A percentile compares a stretch with the other conserved stretches of the same genome.
Evolutionary conservation across 2,329 filamentous ascomycete species (phyloP).

Genomic region (Cadophora luteo-olivacea): DNA sequence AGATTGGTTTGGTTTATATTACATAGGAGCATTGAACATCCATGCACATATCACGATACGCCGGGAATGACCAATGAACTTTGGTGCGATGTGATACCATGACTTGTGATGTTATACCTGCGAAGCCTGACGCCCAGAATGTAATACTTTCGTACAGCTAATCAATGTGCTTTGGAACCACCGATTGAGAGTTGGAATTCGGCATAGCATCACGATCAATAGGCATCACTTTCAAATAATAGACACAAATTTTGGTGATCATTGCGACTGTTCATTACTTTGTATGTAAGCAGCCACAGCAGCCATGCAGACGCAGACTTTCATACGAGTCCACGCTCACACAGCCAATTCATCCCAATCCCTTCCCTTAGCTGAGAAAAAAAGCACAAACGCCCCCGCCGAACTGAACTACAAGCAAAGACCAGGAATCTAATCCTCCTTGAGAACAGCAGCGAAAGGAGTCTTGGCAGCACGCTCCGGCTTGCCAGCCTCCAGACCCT

Average conservation of each 20-base stretch:
- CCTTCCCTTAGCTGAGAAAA: constrained; percentile 18
- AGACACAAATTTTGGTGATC: constrained; percentile 12
- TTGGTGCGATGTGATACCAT: neutral
- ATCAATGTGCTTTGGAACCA: too few relatives aligned
- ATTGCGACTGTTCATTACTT: constrained; percentile 25
- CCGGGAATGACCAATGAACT: neutral
- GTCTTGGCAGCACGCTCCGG: constrained; percentile 49
- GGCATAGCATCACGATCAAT: neutral
- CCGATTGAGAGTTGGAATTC: too few relatives aligned
- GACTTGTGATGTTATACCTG: too few relatives aligned
- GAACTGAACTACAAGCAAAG: constrained; percentile 26
- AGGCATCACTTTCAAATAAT: neutral
- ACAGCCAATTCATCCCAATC: constrained; percentile 4
- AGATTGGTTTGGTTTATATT: neutral
- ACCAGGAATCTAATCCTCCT: constrained; percentile 54
- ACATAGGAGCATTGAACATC: constrained; percentile 1
- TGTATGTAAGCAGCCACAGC: constrained; percentile 18
- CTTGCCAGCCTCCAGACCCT: constrained; percentile 69
- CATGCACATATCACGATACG: constrained; percentile 1
- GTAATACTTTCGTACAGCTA: too few relatives aligned
- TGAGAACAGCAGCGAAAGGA: constrained; percentile 50
- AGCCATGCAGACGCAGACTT: constrained; percentile 13
- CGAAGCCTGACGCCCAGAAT: too few relatives aligned
- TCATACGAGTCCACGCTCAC: constrained; percentile 12
- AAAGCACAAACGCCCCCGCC: constrained; percentile 27